A percentile compares a stretch with the other conserved stretches of the same genome.
phyloP scores from a whole-genome alignment of 1,139 yeast species.

The Blastobotrys petasosporus region DNA sequence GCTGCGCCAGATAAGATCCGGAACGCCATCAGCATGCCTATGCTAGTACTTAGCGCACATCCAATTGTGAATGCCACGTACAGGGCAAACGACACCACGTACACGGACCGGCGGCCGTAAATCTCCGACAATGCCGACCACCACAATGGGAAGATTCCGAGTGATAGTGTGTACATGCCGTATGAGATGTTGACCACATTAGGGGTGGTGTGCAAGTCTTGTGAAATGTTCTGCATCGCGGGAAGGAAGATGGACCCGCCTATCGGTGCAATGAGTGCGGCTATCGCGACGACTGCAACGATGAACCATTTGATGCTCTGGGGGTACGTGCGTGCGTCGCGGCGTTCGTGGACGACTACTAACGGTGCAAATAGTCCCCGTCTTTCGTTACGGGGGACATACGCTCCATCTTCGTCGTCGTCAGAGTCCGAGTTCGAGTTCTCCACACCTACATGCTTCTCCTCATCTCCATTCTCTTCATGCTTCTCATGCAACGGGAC shows the following conservation, averaged over 20 bases:
- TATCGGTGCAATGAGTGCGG: constrained; percentile 83
- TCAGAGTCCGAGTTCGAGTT: too few relatives aligned
- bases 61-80: constrained; percentile 67
- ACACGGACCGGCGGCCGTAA: constrained; percentile 65
- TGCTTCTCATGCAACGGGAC: too few relatives aligned
- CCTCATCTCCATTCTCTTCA: too few relatives aligned
- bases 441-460: too few relatives aligned
- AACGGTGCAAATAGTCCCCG: constrained; percentile 31
- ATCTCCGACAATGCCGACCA: constrained; percentile 77
- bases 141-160: constrained; percentile 84
- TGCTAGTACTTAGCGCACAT: constrained; percentile 58
- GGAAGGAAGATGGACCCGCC: constrained; percentile 85
- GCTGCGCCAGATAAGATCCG: constrained; percentile 73
- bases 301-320: constrained; percentile 44
- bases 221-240: constrained; percentile 57
- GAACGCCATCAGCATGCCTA: constrained; percentile 58
- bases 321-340: constrained; percentile 65
- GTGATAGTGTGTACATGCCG: constrained; percentile 65
- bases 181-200: constrained; percentile 68
- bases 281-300: constrained; percentile 61
- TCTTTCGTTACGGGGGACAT: constrained; percentile 15
- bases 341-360: constrained; percentile 61
- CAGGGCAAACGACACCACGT: constrained; percentile 57
- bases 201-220: constrained; percentile 49
- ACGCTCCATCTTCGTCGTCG: background rate